Base-by-base conservation (phyloP, 108 stramenopile species). In the Tribonema minus region DNA sequence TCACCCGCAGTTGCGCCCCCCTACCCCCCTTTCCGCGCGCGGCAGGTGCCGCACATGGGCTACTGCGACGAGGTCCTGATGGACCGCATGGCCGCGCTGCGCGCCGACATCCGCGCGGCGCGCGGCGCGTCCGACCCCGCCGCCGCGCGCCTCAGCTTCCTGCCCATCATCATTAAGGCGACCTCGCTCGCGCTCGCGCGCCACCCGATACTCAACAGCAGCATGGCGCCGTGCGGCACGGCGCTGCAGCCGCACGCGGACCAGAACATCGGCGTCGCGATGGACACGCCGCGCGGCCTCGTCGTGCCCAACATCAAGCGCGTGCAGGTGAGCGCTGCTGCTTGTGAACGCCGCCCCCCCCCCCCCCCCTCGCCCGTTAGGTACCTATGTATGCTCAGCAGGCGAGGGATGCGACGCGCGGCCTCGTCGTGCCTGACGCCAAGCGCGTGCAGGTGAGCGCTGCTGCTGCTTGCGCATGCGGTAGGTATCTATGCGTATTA, bases 241-340 rank as follows among this genome's bases (percentile, higher is more conserved):
- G 64, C 28, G 20, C 71, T 96, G 35, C 86, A 85, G 5, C 81
- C 92, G n/a, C 91, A 94, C 58, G 74, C 54, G 3, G 72, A 82
- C 67, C 98, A 97, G 82, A 90, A 97, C 78, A 90, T 99, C 68
- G 96, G 98, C 20, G 91, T 99, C 59, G 98, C 98, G 46, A 96
- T 99, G 91, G 96, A 96, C 83, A 96, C 95, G 0, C 87, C 89
- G 1, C 85, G 87, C 36, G 98, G 98, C 23, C 81, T 99, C 81
- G 87, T 94, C 32, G 98, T 99, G 32, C 95, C 96, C 1, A 92
- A 93, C 40, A 76, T 99, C 32, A 86, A 88, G 41, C 66, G 76
- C 39, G 90, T 90, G 28, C 91, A 95, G 76, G 63, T 87, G 28
- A 86, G 77, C n/a, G n/a, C n/a, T n/a, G n/a, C n/a, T n/a, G n/a